Evolutionary conservation across 352 stramenopile species (phyloP).

Genomic region (Stramenopiles sp.): DNA sequence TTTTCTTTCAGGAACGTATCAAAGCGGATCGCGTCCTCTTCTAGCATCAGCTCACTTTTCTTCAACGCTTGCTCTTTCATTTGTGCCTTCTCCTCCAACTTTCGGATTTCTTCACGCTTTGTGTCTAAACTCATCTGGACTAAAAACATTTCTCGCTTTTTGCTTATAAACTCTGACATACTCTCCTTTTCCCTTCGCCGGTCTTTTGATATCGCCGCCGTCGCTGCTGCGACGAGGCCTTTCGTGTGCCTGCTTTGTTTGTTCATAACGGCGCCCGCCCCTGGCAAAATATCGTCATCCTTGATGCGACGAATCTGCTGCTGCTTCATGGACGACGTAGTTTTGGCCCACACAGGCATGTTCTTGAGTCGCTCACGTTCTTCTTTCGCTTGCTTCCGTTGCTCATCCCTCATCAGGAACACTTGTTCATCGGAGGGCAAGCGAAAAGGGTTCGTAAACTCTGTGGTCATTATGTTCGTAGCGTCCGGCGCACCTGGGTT

Average conservation of each 20-base stretch:
- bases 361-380: conserved; percentile 32
- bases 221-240: conserved; percentile 47
- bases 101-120: conserved; percentile 82
- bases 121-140: conserved; percentile 73
- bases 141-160: conserved; percentile 90
- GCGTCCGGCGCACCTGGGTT: too few species aligned
- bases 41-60: conserved; percentile 81
- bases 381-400: conserved; percentile 58
- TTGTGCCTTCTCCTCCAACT: conserved; percentile 81
- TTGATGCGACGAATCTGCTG: conserved; percentile 33
- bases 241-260: conserved; percentile 47
- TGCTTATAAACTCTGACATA: conserved; percentile 80
- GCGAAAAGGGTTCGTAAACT: conserved; percentile 71
- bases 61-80: conserved; percentile 80
- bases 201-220: conserved; percentile 50
- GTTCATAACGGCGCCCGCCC: conserved; percentile 34
- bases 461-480: too few species aligned
- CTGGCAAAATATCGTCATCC: conserved; percentile 25
- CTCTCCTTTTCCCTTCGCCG: conserved; percentile 74
- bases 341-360: conserved; percentile 71
- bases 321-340: conserved; percentile 31
- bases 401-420: conserved; percentile 69
- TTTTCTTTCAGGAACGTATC: conserved; percentile 92
- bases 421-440: conserved; percentile 78
- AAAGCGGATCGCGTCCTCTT: conserved; percentile 81